A percentile compares a stretch with the other conserved stretches of the same genome.
phyloP scores from a whole-genome alignment of 163 green algal species.

The Volvox carteri region DNA sequence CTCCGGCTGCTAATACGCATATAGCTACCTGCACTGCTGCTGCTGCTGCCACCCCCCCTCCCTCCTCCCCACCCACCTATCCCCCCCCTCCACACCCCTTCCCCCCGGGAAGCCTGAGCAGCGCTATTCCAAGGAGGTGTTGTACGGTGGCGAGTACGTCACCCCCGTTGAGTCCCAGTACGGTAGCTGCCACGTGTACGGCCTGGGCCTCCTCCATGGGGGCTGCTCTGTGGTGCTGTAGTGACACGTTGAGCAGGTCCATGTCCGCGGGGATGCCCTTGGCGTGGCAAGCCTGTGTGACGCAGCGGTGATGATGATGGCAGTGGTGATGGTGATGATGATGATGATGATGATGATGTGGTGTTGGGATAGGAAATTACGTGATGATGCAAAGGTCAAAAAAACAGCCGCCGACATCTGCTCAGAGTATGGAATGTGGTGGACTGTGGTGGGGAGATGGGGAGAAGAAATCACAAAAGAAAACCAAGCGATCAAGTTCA shows the following conservation, averaged over 20 bases:
- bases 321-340: too few species aligned
- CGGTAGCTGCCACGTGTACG: not conserved
- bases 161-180: conserved; percentile 30
- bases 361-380: too few species aligned
- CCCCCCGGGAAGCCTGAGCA: not conserved
- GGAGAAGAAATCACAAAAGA: too few species aligned
- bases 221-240: conserved; percentile 41
- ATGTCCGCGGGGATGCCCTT: conserved; percentile 58
- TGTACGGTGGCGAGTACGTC: conserved; percentile 47
- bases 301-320: not conserved
- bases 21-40: not conserved
- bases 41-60: too few species aligned
- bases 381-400: too few species aligned
- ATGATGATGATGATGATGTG: too few species aligned
- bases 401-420: too few species aligned
- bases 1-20: not conserved
- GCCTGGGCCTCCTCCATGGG: conserved; percentile 24
- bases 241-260: conserved; percentile 36
- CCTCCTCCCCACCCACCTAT: not conserved
- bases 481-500: too few species aligned
- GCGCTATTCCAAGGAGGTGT: conserved; percentile 16
- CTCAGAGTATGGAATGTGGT: too few species aligned
- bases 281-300: conserved; percentile 42
- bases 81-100: too few species aligned
- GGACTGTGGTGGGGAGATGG: too few species aligned